These are phyloP conservation scores for Pythium monospermum DNA, from an alignment of 352 stramenopile genomes.

Conservation along the genomic window DNA sequence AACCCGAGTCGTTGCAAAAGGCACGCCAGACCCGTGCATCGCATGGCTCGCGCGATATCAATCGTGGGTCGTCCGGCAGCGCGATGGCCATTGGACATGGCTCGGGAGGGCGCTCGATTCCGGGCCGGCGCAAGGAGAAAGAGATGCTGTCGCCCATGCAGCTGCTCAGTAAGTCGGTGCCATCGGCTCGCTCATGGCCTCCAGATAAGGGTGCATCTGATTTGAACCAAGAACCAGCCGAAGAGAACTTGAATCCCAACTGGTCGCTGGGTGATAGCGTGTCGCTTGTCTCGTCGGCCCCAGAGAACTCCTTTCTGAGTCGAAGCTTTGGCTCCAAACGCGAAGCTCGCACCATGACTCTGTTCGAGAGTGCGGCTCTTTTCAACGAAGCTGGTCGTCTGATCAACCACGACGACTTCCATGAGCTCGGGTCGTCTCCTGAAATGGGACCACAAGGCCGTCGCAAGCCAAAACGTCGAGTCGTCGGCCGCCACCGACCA, in stretches of 20 bases:
- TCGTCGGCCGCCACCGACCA: conserved; percentile 46
- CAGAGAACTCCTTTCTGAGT: conserved; percentile 26
- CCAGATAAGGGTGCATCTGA: conserved; percentile 18
- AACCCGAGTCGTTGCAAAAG: too few species aligned
- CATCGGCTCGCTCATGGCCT: conserved; percentile 52
- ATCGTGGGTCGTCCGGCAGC: background rate
- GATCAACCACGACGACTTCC: conserved; percentile 68
- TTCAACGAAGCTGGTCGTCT: conserved; percentile 70
- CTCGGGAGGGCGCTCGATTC: conserved; percentile 28
- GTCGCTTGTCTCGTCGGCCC: conserved; percentile 40
- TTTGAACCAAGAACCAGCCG: conserved; percentile 13
- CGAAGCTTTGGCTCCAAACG: conserved; percentile 32
- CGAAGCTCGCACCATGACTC: conserved; percentile 56
- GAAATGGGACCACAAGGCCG: conserved; percentile 28
- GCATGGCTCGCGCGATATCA: background rate
- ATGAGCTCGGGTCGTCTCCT: conserved; percentile 54
- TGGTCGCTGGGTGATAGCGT: conserved; percentile 9
- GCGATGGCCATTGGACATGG: background rate
- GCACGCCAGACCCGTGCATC: too few species aligned
- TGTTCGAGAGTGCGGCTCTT: conserved; percentile 75
- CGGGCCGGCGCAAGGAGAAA: conserved; percentile 23
- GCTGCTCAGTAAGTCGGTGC: conserved; percentile 42
- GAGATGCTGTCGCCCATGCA: background rate
- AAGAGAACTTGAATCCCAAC: conserved; percentile 32
- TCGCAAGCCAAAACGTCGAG: conserved; percentile 56